Evolutionary conservation across 352 stramenopile species (phyloP).

Genomic region (Globisporangium sylvaticum): DNA sequence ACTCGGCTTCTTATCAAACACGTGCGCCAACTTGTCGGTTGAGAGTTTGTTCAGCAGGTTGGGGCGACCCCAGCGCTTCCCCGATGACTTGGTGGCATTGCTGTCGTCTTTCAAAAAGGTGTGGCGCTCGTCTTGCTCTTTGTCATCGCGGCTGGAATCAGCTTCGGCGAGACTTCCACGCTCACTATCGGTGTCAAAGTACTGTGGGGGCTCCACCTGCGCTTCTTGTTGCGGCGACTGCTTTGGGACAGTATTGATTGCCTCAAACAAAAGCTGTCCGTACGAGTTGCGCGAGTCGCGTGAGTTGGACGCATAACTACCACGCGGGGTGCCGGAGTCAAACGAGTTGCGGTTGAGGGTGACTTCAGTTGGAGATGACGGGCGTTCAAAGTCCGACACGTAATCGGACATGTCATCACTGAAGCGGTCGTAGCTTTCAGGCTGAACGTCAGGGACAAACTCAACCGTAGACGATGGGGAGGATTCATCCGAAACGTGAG

Average conservation of each 20-base stretch:
- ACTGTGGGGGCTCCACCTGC: slow-evolving; percentile 9
- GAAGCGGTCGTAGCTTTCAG: slow-evolving; percentile 3
- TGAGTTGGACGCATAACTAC: slow-evolving; percentile 6
- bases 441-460: background rate
- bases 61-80: slow-evolving; percentile 13
- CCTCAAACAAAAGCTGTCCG: slow-evolving; percentile 13
- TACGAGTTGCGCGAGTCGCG: slow-evolving; percentile 15
- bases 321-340: slow-evolving; percentile 17
- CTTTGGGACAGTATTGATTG: slow-evolving; percentile 17
- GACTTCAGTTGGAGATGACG: slow-evolving; percentile 5
- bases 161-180: slow-evolving; percentile 8
- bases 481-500: slow-evolving; percentile 8
- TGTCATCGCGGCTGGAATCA: background rate
- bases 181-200: slow-evolving; percentile 21
- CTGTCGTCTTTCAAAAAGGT: slow-evolving; percentile 12
- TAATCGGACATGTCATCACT: slow-evolving; percentile 9
- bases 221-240: background rate
- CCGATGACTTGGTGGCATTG: background rate
- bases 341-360: slow-evolving; percentile 17
- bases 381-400: slow-evolving; percentile 1
- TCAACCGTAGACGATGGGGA: slow-evolving; percentile 9
- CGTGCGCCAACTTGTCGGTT: slow-evolving; percentile 7
- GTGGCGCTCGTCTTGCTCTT: background rate
- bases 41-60: slow-evolving; percentile 22
- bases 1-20: slow-evolving; percentile 19